These are phyloP conservation scores for Poa annua DNA, from an alignment of 176 grass and related monocot species.

Conservation along the genomic window DNA sequence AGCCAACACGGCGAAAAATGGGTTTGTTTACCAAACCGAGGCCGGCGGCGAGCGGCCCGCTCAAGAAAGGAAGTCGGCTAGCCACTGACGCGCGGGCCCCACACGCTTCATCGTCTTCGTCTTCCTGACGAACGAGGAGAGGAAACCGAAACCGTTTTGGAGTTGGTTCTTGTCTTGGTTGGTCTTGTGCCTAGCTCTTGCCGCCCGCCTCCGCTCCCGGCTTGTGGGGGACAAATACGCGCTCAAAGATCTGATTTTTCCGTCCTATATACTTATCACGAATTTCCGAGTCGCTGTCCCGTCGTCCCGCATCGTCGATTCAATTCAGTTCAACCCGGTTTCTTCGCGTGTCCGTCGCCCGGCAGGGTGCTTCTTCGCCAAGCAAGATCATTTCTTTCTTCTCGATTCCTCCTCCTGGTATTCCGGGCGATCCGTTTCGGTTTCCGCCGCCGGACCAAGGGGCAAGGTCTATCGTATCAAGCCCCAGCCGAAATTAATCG, in stretches of 20 bases:
- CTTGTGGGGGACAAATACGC: too few species aligned
- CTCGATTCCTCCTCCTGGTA: not conserved
- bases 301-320: not conserved
- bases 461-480: not conserved
- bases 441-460: not conserved
- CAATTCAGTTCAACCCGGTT: not conserved
- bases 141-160: not conserved
- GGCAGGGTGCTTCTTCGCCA: not conserved
- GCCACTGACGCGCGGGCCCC: not conserved
- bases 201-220: not conserved
- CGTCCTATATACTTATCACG: too few species aligned
- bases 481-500: not conserved
- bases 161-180: not conserved
- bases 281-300: not conserved
- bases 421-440: not conserved
- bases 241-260: not conserved
- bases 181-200: not conserved
- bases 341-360: too few species aligned
- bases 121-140: not conserved
- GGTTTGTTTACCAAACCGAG: not conserved
- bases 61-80: constrained; percentile 5
- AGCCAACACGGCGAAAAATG: not conserved
- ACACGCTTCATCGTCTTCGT: not conserved
- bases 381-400: not conserved
- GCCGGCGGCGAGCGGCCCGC: not conserved